Evolutionary conservation across 2,329 filamentous ascomycete genomes (phyloP).

Genomic region (Nemania sp.): DNA sequence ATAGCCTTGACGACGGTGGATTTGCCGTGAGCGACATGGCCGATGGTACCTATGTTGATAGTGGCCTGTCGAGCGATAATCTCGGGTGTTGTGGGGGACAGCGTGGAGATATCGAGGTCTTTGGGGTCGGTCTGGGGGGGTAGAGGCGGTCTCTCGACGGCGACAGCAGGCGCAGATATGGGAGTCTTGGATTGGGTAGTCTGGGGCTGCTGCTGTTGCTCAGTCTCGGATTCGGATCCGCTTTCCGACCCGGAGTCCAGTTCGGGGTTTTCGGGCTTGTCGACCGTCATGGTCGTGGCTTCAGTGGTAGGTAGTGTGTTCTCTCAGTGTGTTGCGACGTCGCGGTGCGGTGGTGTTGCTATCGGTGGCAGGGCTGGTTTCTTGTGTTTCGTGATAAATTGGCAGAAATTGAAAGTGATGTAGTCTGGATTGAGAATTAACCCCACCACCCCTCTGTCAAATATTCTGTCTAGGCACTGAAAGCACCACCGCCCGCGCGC

Average conservation of each 20-base stretch:
- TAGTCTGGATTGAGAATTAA: conserved; percentile 21
- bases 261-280: conserved; percentile 37
- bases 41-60: conserved; percentile 99
- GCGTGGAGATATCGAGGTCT: conserved; percentile 82
- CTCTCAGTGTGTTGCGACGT: conserved; percentile 3
- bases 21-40: conserved; percentile 98
- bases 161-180: conserved; percentile 14
- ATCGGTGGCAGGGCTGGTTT: not conserved
- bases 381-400: not conserved
- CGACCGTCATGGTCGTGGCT: conserved; percentile 39
- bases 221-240: conserved; percentile 39
- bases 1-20: conserved; percentile 99
- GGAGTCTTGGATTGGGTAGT: conserved; percentile 21
- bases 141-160: conserved; percentile 39
- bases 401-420: conserved; percentile 34
- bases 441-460: conserved; percentile 34
- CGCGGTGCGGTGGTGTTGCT: conserved; percentile 2
- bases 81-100: conserved; percentile 91
- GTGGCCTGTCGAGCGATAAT: conserved; percentile 98
- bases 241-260: conserved; percentile 39
- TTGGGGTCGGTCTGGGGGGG: conserved; percentile 95
- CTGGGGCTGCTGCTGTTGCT: conserved; percentile 22
- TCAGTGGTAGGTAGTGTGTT: not conserved
- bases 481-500: not conserved
- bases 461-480: not conserved